A percentile compares a stretch with the other conserved stretches of the same genome.
These are phyloP conservation scores for Kokia cookei DNA, from an alignment of 441 rosid species.

Conservation along the genomic window DNA sequence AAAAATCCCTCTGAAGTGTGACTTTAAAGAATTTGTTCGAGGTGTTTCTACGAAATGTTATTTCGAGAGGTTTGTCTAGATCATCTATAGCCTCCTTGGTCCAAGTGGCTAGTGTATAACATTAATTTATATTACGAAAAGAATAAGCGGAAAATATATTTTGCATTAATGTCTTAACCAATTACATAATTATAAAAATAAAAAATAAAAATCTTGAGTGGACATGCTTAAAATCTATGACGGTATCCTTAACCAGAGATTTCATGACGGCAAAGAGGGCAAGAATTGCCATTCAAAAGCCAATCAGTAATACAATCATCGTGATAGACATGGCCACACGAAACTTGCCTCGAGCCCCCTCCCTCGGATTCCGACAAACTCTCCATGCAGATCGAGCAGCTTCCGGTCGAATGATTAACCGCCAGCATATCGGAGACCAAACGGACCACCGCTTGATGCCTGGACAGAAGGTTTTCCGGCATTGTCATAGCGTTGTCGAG, in stretches of 20 bases:
- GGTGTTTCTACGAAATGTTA: too few species aligned
- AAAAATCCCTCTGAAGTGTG: too few species aligned
- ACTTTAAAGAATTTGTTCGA: too few species aligned
- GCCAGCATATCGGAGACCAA: conserved; percentile 19
- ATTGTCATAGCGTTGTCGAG: conserved; percentile 28
- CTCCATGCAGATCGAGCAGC: conserved; percentile 46
- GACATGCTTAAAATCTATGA: background rate
- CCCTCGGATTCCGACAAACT: conserved; percentile 6
- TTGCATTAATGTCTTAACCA: background rate
- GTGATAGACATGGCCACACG: conserved; percentile 47
- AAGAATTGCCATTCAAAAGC: conserved; percentile 31
- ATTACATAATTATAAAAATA: background rate
- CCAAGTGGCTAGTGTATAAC: too few species aligned
- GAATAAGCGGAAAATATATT: too few species aligned
- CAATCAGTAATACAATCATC: conserved; percentile 34
- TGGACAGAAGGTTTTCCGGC: background rate
- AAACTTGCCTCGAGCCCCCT: conserved; percentile 8
- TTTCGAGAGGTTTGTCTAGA: too few species aligned
- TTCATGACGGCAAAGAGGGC: conserved; percentile 41
- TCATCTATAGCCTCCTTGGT: too few species aligned
- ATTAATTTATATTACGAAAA: too few species aligned
- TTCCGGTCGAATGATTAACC: background rate
- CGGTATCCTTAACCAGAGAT: background rate
- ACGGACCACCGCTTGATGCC: background rate
- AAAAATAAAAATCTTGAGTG: background rate